Conservation (phyloP, 306 rosid species). For the Phaseolus lunatus region DNA sequence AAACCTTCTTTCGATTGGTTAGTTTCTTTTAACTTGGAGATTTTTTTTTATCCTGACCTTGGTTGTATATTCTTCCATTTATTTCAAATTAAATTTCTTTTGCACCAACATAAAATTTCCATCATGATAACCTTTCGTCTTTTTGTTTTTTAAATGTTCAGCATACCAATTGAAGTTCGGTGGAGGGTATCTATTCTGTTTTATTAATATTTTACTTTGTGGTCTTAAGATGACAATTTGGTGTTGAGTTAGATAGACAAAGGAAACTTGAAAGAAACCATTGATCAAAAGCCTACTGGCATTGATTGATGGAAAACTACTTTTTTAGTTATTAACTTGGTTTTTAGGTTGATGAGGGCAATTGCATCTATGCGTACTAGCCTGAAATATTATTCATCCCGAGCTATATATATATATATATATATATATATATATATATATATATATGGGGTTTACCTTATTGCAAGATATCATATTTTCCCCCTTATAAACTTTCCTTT, state of each 20-base stretch:
- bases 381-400: conserved; percentile 15
- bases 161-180: conserved; percentile 24
- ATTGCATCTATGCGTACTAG: conserved; percentile 14
- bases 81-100: neutral
- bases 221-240: conserved; percentile 1
- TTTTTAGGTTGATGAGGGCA: conserved; percentile 2
- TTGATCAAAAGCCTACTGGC: neutral
- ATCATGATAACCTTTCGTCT: neutral
- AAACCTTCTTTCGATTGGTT: neutral
- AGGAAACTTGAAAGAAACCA: conserved; percentile 8
- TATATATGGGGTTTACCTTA: neutral
- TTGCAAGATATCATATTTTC: conserved; percentile 2
- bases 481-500: neutral
- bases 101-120: neutral
- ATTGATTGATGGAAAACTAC: conserved; percentile 7
- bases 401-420: too few relatives aligned
- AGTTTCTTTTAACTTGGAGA: neutral
- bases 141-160: conserved; percentile 1
- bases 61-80: conserved; percentile 12
- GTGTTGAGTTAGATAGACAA: neutral
- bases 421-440: too few relatives aligned
- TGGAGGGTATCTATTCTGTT: neutral
- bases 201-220: neutral
- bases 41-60: neutral
- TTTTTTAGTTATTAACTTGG: neutral